Base-by-base conservation (phyloP, 2,329 filamentous ascomycete species). In the Venturiaceae sp. region DNA sequence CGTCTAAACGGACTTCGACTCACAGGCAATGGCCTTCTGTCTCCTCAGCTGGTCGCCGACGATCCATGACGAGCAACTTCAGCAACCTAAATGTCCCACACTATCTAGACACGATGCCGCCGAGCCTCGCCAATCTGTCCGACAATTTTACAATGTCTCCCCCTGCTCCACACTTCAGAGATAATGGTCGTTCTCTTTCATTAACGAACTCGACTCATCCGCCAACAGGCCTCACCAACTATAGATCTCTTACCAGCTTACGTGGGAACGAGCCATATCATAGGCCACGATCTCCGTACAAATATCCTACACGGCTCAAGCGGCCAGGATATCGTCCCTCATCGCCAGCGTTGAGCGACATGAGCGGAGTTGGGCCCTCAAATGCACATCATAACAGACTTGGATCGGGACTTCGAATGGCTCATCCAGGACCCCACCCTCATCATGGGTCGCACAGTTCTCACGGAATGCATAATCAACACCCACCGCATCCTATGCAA, bases 331-430 rank as follows among this genome's bases (percentile, higher is more conserved):
- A 74, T 62, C 69, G 75, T 21, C 69, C 75, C 19, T 66, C 67
- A 13, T 78, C 76, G 21, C 74, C 75, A 36, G 72, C 74, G 7
- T 62, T 74, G 66, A 77, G 73, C 60, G 75, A 79, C 47, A 62
- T 62, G 3, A 63, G 65, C 28, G 63, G 66, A 9, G 50, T 63
- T 19, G 62, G 64, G 21, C 57, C 62, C 34, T 63, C 63, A 56
- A 64, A 63, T 53, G n/a, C 23, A 32, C 37, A 52, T n/a, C 33
- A 33, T 26, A 19, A 28, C 14, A 44, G 41, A 11, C 28, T 36
- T 34, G 58, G 58, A 21, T 55, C 58, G 11, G 34, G 53, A 30
- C 33, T 60, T 32, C 53, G 54, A 5, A 36, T 19, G 28, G 54
- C 58, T 53, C 54, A 53, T n/a, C 26, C 34, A 44, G 34, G 34